Evolutionary conservation across 495 filamentous ascomycete genomes (phyloP), one percentile per base, ranked within the genome.

Genomic region (Emericellopsis terricola): DNA sequence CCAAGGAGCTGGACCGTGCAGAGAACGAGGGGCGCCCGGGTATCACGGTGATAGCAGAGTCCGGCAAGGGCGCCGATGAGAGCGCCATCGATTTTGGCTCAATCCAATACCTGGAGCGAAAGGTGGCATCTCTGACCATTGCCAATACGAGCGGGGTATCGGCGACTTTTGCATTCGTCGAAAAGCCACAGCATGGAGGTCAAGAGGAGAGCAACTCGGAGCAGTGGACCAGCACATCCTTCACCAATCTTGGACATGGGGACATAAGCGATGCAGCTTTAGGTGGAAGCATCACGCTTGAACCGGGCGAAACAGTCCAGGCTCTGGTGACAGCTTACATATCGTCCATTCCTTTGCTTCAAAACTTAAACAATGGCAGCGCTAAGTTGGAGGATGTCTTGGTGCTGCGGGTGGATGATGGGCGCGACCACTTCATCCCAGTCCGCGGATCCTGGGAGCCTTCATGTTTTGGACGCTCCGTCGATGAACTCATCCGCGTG

Each of bases 21-120:
- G 91, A 99, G 51, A 99, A 99, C 38, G 91, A 96, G 52, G 71
- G 76, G 0, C 65, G 89, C 7, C 91, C 91, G 0, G 70, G 61
- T 2, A 64, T 99, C 13, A 94, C 87, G 0, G 60, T 97, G 8
- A 71, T 96, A 1, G 69, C 87, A 1, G 89, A 97, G 39, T 51
- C 54, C 19, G 50, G 49, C 17, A 47, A 50, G 23, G 27, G 40
- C 3, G 18, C 38, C 31, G 31, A 38, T 44, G 53, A 78, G 45
- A 23, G 21, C 13, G 68, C 68, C 2, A 63, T 96, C 4, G 64
- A 84, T 39, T 89, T 96, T 46, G 81, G 85, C 0, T 54, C 73
- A 10, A 60, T 94, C 0, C 53, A 65, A 8, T 86, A 73, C 42
- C 62, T 73, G n/a, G 65, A 74, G 27, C 62, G 66, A 4, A 65